These are phyloP conservation scores for Cajanus cajan DNA, from an alignment of 306 rosid genomes.

Conservation along the genomic window DNA sequence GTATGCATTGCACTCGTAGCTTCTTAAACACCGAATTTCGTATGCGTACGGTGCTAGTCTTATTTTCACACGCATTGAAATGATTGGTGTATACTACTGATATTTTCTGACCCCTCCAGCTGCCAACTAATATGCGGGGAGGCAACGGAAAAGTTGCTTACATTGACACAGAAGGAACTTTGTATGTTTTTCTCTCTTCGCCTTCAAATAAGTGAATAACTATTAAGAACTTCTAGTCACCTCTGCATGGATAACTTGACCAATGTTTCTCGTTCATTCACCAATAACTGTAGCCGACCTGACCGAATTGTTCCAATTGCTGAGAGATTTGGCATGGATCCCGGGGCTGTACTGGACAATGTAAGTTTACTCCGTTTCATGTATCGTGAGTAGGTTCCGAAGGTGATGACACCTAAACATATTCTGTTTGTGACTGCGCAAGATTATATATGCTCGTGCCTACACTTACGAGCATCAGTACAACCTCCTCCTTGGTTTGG, in stretches of 20 bases:
- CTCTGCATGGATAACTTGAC: not conserved
- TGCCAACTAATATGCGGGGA: conserved; percentile 85
- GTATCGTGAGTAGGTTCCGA: not conserved
- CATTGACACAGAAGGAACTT: conserved; percentile 98
- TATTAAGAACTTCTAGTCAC: not conserved
- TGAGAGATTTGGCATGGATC: conserved; percentile 97
- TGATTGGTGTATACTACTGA: conserved; percentile 20
- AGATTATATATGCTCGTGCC: conserved; percentile 98
- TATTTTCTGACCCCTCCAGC: conserved; percentile 47
- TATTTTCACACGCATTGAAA: conserved; percentile 11
- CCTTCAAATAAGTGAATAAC: not conserved
- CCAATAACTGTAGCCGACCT: conserved; percentile 66
- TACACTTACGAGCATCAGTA: conserved; percentile 93
- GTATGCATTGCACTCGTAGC: not conserved
- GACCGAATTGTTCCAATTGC: conserved; percentile 90
- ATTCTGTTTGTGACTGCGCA: conserved; percentile 27
- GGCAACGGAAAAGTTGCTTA: conserved; percentile 98
- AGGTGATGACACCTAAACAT: conserved; percentile 37
- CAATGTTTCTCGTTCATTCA: not conserved
- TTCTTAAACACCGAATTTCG: conserved; percentile 1
- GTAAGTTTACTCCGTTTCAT: conserved; percentile 45
- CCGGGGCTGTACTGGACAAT: conserved; percentile 92
- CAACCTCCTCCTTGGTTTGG: conserved; percentile 88
- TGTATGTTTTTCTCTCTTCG: conserved; percentile 56
- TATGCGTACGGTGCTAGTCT: not conserved